phyloP scores from a whole-genome alignment of 345 rosid genomes.

The Punica granatum region DNA sequence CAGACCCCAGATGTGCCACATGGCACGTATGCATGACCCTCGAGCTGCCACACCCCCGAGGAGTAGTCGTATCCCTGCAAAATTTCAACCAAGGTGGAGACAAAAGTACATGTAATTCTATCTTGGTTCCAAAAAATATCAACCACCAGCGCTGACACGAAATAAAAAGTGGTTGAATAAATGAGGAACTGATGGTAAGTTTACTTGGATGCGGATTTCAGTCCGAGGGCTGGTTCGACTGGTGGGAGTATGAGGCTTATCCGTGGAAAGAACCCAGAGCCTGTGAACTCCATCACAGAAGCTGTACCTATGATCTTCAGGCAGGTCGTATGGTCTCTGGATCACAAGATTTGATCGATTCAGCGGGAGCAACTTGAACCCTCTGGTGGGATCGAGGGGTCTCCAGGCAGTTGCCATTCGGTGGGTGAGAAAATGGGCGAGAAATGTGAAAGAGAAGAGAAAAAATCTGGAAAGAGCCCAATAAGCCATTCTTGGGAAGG shows the following conservation, averaged over 20 bases:
- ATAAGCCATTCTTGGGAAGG: too few species aligned
- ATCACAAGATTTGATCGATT: conserved; percentile 7
- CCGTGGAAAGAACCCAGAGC: conserved; percentile 17
- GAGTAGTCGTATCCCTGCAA: conserved; percentile 26
- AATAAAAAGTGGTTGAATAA: neutral
- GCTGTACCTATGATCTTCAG: conserved; percentile 9
- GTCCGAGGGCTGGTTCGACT: conserved; percentile 18
- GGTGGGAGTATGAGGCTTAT: conserved; percentile 19
- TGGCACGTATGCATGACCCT: conserved; percentile 32
- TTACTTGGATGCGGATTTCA: conserved; percentile 20
- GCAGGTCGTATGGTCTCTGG: conserved; percentile 17
- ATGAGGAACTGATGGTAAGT: neutral
- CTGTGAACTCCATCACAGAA: conserved; percentile 16
- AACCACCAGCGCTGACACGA: too few species aligned
- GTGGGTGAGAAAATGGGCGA: too few species aligned
- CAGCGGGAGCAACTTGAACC: conserved; percentile 11
- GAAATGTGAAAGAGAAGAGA: too few species aligned
- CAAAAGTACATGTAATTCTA: neutral
- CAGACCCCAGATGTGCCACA: conserved; percentile 23
- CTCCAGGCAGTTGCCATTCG: neutral
- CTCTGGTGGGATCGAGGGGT: neutral
- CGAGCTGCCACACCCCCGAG: conserved; percentile 33
- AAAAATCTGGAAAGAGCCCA: too few species aligned
- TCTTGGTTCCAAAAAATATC: too few species aligned
- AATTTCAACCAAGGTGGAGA: neutral